phyloP scores from a whole-genome alignment of 2,329 filamentous ascomycete genomes.

The Cryphonectria parasitica region DNA sequence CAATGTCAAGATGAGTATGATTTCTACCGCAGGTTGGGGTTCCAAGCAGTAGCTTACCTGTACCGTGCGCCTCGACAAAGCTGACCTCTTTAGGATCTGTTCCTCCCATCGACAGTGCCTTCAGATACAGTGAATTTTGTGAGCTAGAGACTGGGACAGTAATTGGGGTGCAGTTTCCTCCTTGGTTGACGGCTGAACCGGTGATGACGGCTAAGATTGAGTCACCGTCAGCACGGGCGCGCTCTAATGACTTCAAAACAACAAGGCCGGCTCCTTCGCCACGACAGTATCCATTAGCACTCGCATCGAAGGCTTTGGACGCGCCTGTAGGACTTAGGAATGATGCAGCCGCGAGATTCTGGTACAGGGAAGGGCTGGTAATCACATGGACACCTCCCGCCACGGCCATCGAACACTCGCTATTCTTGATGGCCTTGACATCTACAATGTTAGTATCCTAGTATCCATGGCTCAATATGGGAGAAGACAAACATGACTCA shows the following conservation, averaged over 20 bases:
- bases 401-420: slow-evolving; percentile 41
- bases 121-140: slow-evolving; percentile 37
- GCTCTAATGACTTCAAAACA: slow-evolving; percentile 53
- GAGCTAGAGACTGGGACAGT: slow-evolving; percentile 34
- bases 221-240: slow-evolving; percentile 56
- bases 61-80: slow-evolving; percentile 44
- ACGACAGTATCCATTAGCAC: slow-evolving; percentile 58
- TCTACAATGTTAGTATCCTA: too few species aligned
- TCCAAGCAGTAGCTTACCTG: slow-evolving; percentile 35
- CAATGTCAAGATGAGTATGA: slow-evolving; percentile 23
- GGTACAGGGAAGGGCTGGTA: slow-evolving; percentile 35
- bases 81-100: slow-evolving; percentile 35
- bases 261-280: slow-evolving; percentile 54
- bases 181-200: slow-evolving; percentile 42
- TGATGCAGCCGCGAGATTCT: slow-evolving; percentile 41
- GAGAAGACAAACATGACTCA: not conserved
- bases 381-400: slow-evolving; percentile 48
- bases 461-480: too few species aligned
- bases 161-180: slow-evolving; percentile 36
- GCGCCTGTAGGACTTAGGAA: slow-evolving; percentile 49
- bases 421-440: slow-evolving; percentile 29
- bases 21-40: too few species aligned
- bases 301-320: slow-evolving; percentile 53
- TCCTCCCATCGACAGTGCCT: slow-evolving; percentile 33
- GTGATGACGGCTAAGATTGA: slow-evolving; percentile 49